Percentiles rank a stretch among this genome's conserved stretches.
These are phyloP conservation scores for Annulohypoxylon bovei DNA, from an alignment of 495 filamentous ascomycete genomes.

Conservation along the genomic window DNA sequence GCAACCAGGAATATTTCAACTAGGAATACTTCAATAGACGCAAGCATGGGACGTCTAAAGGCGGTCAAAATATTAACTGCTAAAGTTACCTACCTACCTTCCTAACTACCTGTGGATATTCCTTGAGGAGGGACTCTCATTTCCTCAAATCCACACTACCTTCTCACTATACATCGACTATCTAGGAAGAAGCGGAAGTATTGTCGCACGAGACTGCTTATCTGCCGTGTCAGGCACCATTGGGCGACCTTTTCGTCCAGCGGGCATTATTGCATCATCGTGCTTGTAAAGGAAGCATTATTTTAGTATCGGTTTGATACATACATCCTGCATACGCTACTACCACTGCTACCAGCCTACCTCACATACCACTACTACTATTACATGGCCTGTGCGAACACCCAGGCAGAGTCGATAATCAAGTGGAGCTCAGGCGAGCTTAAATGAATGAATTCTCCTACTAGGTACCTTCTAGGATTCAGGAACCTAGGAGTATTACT, in stretches of 20 bases:
- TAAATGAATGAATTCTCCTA: constrained; percentile 14
- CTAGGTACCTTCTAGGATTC: not conserved
- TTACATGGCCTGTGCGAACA: constrained; percentile 17
- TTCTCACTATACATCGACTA: constrained; percentile 13
- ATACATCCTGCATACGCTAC: not conserved
- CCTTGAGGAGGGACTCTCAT: constrained; percentile 15
- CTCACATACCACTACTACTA: not conserved
- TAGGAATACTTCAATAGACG: constrained; percentile 16
- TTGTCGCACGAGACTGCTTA: not conserved
- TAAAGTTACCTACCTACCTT: no score
- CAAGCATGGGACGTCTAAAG: constrained; percentile 18
- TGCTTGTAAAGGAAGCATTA: constrained; percentile 7
- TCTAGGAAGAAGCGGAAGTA: not conserved
- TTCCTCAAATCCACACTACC: constrained; percentile 22
- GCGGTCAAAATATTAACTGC: constrained; percentile 33
- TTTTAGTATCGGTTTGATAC: constrained; percentile 4
- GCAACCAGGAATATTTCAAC: constrained; percentile 3
- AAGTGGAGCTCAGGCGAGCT: constrained; percentile 20
- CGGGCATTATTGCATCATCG: constrained; percentile 30
- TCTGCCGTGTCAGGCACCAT: constrained; percentile 14
- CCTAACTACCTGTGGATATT: constrained; percentile 22
- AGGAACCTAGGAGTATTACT: not conserved
- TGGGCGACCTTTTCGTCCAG: constrained; percentile 8
- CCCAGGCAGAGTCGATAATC: constrained; percentile 7
- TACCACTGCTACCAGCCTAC: not conserved